Base-by-base conservation (phyloP, 352 stramenopile species). In the Peronosclerospora sorghi region DNA sequence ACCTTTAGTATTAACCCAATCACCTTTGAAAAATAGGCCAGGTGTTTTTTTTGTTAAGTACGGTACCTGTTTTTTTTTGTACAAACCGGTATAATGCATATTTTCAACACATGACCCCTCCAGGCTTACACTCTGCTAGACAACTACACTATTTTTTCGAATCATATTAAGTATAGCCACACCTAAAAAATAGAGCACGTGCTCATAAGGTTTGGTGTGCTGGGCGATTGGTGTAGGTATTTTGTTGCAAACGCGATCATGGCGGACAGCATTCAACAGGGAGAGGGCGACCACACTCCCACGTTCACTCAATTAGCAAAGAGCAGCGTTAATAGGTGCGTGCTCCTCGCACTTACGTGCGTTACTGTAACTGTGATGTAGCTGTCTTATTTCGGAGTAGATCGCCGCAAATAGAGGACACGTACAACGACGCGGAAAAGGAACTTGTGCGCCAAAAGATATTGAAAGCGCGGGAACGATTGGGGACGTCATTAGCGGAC, bases 401-500 rank as follows among this genome's bases (percentile, higher is more conserved):
- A 26, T 26, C 21, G 21, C 7, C n/a, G 10, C 20, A 30, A 13
- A 41, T 10, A 4, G 35, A 45, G 18, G 45, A 51, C 18, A 30
- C 20, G 15, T 44, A 10, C 21, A 48, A 32, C 19, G 37, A 48
- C 10, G 27, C 49, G 23, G 58, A 81, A 39, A 18, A 68, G 10
- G 55, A 81, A 41, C 45, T 54, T 27, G 41, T 67, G 13, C 56
- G 58, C 13, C 41, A 68, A n/a, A 71, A 69, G 30, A 35, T 78
- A 19, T 59, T 79, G 36, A 52, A 68, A 5, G 68, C 56, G 9
- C 63, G 64, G 5, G 35, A 52, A 14, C 59, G 55, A n/a, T 8
- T 71, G 27, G 59, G 60, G 27, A 35, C 38, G 14, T 51, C 51
- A 8, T 28, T 60, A 20, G 19, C 23, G 4, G 42, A 52, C 4